Base-by-base conservation (phyloP, 768 basidiomycete genomes). In the Obba rivulosa region DNA sequence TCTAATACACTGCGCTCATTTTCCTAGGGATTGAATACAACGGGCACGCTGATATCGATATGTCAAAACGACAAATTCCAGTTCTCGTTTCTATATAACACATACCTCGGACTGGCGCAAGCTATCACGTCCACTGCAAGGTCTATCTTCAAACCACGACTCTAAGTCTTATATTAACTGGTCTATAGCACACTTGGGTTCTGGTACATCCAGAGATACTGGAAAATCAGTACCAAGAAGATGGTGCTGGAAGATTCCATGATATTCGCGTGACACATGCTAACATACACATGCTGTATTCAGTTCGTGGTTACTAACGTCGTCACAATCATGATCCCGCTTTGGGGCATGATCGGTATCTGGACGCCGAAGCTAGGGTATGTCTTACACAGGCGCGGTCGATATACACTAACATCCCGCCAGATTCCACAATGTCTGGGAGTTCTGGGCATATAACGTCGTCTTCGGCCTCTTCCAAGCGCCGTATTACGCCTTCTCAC, bases 401-500 rank as follows among this genome's bases (percentile, higher is more conserved):
- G 41, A 21, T 21, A 39, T 16, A 7, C 16, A n/a, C n/a, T 39
- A 34, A 35, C 20, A 16, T 14, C 16, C 31, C 16, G 18, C 8
- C 34, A 80, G 78, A 1, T 89, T 87, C 66, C 88, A 90, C 60
- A 87, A 89, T 50, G 76, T 58, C 13, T 91, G 89, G 88, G 90
- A 92, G 57, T 92, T 92, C 67, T 94, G 90, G 83, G 81, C 79
- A 4, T 92, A 91, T 67, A 90, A 89, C 50, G 71, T 88, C 42
- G 65, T 90, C 2, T 87, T 85, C 56, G 87, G 88, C 11, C 65
- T 91, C 8, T 89, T 89, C 73, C 85, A 91, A 68, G 85, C 85
- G 1, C 90, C 90, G 0, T 93, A 90, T 66, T 92, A 88, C 60
- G 87, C 91, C 1, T 89, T 85, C 61, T 81, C 87, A 3, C 83